Evolutionary conservation across 2,329 filamentous ascomycete genomes (phyloP), one percentile per base, ranked within the genome.

Genomic region (Cercospora sesami): DNA sequence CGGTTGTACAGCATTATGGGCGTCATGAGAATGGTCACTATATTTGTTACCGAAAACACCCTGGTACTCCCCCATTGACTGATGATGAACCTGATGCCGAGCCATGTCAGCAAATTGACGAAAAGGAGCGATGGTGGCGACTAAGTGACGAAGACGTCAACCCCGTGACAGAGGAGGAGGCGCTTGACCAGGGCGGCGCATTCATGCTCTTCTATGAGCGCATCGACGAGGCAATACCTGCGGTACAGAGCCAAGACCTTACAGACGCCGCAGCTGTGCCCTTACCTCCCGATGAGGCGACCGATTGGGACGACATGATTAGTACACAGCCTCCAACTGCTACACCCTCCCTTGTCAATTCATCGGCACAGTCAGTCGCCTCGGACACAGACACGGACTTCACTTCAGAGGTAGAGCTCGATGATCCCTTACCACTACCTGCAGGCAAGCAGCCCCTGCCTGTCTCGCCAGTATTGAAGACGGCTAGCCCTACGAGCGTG

Each of bases 151-250:
- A 97, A 68, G 89, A 91, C 70, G 94, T 98, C 7, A 87, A 84
- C 69, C 84, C 87, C 71, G 90, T 94, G 26, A 86, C 86, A 21
- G 92, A 97, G 77, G 85, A 89, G 10, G 85, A 86, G 30, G 91
- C 96, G 0, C 81, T 95, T 61, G 85, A 84, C 2, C 90, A 96
- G 73, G 89, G 89, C 0, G 93, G 92, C 1, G 94, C 94, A 0
- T 98, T 98, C 77, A 98, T 99, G 94, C 85, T 98, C 0, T 98
- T 98, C 78, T 99, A 98, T 78, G 94, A 99, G 77, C 87, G 87
- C 58, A 53, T 73, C 14, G 28, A 65, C 10, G 66, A 67, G 23
- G 18, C 9, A 30, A 7, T 36, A 12, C 51, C 30, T 59, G 16
- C 57, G 21, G 14, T 10, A n/a, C 16, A 30, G 4, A n/a, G 12